Percentiles rank a stretch among this genome's conserved stretches.
phyloP scores from a whole-genome alignment of 495 filamentous ascomycete genomes.

The Jackrogersella minutella region DNA sequence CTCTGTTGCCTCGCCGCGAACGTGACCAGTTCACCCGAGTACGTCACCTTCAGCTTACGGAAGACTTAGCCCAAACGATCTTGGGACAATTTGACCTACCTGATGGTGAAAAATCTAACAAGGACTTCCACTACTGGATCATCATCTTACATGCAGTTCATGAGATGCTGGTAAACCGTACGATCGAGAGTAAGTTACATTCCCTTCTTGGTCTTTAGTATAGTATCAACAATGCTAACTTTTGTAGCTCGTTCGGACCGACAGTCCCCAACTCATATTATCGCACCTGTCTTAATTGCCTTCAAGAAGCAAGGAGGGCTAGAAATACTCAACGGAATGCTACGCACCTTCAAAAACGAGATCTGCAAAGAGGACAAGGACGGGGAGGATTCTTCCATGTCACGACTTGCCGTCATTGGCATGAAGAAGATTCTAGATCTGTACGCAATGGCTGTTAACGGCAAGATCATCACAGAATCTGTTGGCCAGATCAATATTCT shows the following conservation, averaged over 20 bases:
- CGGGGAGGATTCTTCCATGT: slow-evolving; percentile 46
- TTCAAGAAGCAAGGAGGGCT: slow-evolving; percentile 86
- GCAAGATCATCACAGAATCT: slow-evolving; percentile 81
- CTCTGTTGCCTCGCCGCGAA: slow-evolving; percentile 74
- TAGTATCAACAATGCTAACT: slow-evolving; percentile 23
- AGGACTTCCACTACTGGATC: slow-evolving; percentile 78
- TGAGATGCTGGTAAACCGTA: slow-evolving; percentile 65
- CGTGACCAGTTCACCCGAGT: slow-evolving; percentile 69
- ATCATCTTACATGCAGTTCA: slow-evolving; percentile 78
- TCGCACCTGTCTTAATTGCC: slow-evolving; percentile 81
- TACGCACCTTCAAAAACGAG: slow-evolving; percentile 75
- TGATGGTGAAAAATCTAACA: slow-evolving; percentile 41
- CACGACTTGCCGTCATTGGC: slow-evolving; percentile 57
- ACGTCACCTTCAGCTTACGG: slow-evolving; percentile 75
- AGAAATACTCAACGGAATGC: slow-evolving; percentile 72
- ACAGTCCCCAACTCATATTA: slow-evolving; percentile 58
- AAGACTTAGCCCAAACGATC: slow-evolving; percentile 76
- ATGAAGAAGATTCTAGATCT: slow-evolving; percentile 86
- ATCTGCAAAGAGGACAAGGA: slow-evolving; percentile 55
- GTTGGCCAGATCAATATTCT: slow-evolving; percentile 69
- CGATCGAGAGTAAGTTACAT: slow-evolving; percentile 68
- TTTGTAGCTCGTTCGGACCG: slow-evolving; percentile 37
- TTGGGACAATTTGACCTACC: slow-evolving; percentile 66
- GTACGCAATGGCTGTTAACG: slow-evolving; percentile 75
- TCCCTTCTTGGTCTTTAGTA: neutral